Base-by-base conservation (phyloP, 2,329 filamentous ascomycete species). In the Aspergillus aculeatus region DNA sequence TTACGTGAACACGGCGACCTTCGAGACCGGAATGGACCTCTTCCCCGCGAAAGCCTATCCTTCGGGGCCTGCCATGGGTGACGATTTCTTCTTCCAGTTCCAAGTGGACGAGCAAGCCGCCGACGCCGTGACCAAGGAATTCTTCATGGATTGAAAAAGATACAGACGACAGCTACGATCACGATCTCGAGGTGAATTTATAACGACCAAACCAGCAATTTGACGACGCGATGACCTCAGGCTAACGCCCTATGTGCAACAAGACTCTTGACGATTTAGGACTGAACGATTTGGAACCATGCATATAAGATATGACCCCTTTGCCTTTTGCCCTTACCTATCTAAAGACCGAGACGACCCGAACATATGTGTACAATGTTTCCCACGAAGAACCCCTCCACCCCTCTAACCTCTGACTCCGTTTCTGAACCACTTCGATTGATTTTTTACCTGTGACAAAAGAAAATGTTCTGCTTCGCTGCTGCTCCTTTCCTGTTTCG, bases 61-160 rank as follows among this genome's bases (percentile, higher is more conserved):
- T 5, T 63, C 63, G 12, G 64, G 65, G 14, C 41, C 65, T 23
- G 47, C 63, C 26, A 64, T 75, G 50, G 66, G 71, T 31, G 70
- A 71, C 14, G 74, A 77, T 56, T 74, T 74, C 56, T 71, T 77
- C 49, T 71, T 74, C 38, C 73, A 76, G 53, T 77, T 76, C 50
- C 68, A 75, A 48, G 67, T 73, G n/a, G 74, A 77, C 26, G 67
- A 68, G n/a, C 67, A 66, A 53, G 58, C 65, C 23, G 64, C 66
- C 6, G 67, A 69, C 31, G 64, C 63, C 50, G 63, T 68, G 65
- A 62, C 65, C 1, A 61, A 63, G 31, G 67, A 69, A 26, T 67
- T 69, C 54, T 65, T 68, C 57, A 59, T 66, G 60, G 66, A 69
- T 24, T 69, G 38, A 44, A 19, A 19, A 7, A 44, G 38, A 44